Evolutionary conservation across 352 stramenopile species (phyloP), one percentile per base, ranked within the genome.

Genomic region (Pythium volutum): DNA sequence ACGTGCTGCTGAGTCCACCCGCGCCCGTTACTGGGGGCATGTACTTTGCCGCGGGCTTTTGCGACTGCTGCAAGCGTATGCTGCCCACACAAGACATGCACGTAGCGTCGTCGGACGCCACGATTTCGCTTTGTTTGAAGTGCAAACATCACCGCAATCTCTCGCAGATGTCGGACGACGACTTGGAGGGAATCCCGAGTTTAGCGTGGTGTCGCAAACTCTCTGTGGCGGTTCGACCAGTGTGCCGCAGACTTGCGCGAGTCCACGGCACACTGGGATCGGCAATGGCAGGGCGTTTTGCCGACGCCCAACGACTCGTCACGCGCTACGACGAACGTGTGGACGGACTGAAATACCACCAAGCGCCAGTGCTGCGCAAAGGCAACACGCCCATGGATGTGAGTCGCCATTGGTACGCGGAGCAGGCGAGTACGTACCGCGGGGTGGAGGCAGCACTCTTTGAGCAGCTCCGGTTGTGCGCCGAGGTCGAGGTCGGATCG

Each of bases 31-130:
- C 34, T 3, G 33, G 31, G 2, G 22, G 46, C 20, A 29, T 34
- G 36, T 2, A 4, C 4, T 6, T 33, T 15, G 16, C 0, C 23
- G 36, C 12, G 4, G 31, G 34, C 2, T 43, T 38, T 25, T 58
- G 51, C 20, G 38, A 58, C 36, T 58, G 51, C 23, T 58, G 51
- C 51, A 58, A 49, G 20, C 51, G 51, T 25, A 45, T 47, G 29
- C 23, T 58, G 23, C 51, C 51, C 15, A 4, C 9, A 3, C 1
- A 47, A 3, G 34, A 58, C 16, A 38, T 48, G 6, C 5, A 23
- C 9, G 15, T 4, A 36, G 1, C 12, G 5, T 14, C 25, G 12
- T 20, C 16, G 22, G 25, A 34, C 7, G 15, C 6, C 1, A 49
- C 0, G 14, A 34, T 48, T 20, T 38, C 36, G 23, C 26, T 38